Evolutionary conservation across 352 stramenopile species (phyloP).

Genomic region (Blastocystis hominis): DNA sequence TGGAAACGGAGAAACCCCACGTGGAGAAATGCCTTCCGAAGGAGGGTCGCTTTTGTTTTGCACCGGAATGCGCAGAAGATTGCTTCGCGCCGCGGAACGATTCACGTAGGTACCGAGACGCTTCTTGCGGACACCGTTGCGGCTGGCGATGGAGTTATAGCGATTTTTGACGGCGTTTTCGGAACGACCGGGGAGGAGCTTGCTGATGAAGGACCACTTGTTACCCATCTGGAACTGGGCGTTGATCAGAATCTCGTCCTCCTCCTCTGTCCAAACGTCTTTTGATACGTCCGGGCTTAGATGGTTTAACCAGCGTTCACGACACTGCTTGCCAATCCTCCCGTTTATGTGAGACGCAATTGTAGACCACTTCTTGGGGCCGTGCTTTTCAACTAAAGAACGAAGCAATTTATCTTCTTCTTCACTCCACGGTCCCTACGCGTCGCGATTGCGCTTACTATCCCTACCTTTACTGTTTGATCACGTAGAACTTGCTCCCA

Average conservation of each 20-base stretch:
- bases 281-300: constrained; percentile 77
- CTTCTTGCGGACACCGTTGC: constrained; percentile 49
- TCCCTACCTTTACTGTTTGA: constrained; percentile 23
- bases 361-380: constrained; percentile 73
- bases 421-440: constrained; percentile 59
- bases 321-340: constrained; percentile 65
- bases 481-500: constrained; percentile 48
- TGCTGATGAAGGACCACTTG: constrained; percentile 82
- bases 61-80: neutral
- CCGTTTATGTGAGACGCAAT: constrained; percentile 65
- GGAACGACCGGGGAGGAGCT: constrained; percentile 74
- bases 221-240: constrained; percentile 78
- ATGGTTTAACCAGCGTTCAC: constrained; percentile 79
- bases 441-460: neutral
- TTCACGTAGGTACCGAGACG: constrained; percentile 40
- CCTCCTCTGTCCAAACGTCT: constrained; percentile 75
- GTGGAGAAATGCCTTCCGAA: neutral
- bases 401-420: constrained; percentile 64
- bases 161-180: constrained; percentile 85
- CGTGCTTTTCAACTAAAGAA: constrained; percentile 66
- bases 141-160: constrained; percentile 61
- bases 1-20: neutral
- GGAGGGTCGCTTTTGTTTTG: neutral
- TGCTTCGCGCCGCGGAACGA: neutral
- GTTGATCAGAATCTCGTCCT: constrained; percentile 79